Conservation (phyloP, 495 filamentous ascomycete species). For the Aspergillus taichungensis region DNA sequence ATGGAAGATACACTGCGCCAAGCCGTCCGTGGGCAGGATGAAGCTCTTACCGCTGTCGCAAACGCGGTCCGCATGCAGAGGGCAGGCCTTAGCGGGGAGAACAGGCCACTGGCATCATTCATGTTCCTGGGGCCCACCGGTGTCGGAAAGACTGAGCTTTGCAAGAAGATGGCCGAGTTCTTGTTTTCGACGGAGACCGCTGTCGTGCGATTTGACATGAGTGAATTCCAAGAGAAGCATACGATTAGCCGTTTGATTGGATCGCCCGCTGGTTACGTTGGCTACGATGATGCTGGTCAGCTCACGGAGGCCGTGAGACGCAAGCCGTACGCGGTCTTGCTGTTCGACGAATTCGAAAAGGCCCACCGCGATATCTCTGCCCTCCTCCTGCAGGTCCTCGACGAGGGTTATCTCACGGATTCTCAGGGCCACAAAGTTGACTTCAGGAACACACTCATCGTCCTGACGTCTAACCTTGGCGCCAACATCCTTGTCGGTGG, state of each 20-base stretch:
- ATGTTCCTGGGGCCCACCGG: conserved; percentile 97
- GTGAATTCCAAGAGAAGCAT: conserved; percentile 95
- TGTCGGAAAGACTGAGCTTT: conserved; percentile 94
- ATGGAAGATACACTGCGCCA: conserved; percentile 89
- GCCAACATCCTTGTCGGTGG: conserved; percentile 41
- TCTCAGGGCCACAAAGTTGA: conserved; percentile 93
- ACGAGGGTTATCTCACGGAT: conserved; percentile 94
- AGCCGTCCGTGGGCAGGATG: conserved; percentile 86
- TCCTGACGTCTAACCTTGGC: conserved; percentile 86
- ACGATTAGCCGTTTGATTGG: conserved; percentile 91
- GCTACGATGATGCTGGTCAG: conserved; percentile 95
- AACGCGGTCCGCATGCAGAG: conserved; percentile 93
- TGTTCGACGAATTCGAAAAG: conserved; percentile 98
- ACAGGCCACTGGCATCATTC: conserved; percentile 85
- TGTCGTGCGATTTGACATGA: conserved; percentile 94
- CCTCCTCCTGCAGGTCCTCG: conserved; percentile 87
- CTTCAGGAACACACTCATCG: conserved; percentile 92
- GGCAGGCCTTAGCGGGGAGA: conserved; percentile 83
- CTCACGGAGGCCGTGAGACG: conserved; percentile 90
- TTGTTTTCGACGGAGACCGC: conserved; percentile 86
- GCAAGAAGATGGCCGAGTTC: conserved; percentile 91
- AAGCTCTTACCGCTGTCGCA: conserved; percentile 81
- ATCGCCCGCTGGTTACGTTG: conserved; percentile 86
- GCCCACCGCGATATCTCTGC: conserved; percentile 92
- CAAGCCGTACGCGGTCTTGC: conserved; percentile 89